Evolutionary conservation across 1,284 basidiomycete species (phyloP).

Genomic region (Mixia osmundae): DNA sequence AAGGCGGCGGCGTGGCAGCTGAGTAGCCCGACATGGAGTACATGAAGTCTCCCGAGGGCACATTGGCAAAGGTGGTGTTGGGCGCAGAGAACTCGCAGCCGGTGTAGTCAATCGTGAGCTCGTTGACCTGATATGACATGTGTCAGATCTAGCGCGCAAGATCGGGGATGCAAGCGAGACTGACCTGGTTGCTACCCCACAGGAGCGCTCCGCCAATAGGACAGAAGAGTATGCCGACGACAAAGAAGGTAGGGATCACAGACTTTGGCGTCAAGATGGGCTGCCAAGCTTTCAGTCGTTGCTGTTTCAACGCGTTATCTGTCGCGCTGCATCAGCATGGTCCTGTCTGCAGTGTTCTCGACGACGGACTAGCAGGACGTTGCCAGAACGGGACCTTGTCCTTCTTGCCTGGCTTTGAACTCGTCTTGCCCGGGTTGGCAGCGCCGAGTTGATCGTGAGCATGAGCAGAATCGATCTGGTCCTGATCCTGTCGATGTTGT

Average conservation of each 20-base stretch:
- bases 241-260: slow-evolving; percentile 84
- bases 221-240: slow-evolving; percentile 81
- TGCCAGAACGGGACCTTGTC: not conserved
- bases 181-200: slow-evolving; percentile 53
- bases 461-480: no score
- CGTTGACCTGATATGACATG: slow-evolving; percentile 40
- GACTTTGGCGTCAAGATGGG: slow-evolving; percentile 94
- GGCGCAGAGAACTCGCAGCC: slow-evolving; percentile 46
- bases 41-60: slow-evolving; percentile 41
- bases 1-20: slow-evolving; percentile 6
- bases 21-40: slow-evolving; percentile 31
- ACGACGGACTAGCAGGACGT: not conserved
- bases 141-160: no score
- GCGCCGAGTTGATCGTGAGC: no score
- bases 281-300: slow-evolving; percentile 99
- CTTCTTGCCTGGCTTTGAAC: not conserved
- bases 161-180: no score
- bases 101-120: slow-evolving; percentile 91
- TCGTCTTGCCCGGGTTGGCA: no score
- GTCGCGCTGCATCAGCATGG: no score
- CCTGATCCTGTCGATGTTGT: no score
- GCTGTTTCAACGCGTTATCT: slow-evolving; percentile 98
- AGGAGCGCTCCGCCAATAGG: slow-evolving; percentile 63
- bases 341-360: not conserved
- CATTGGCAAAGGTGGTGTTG: slow-evolving; percentile 30